Evolutionary conservation across 148 eudicot species (phyloP), one percentile per base, ranked within the genome.

Genomic region (Simmondsia chinensis): DNA sequence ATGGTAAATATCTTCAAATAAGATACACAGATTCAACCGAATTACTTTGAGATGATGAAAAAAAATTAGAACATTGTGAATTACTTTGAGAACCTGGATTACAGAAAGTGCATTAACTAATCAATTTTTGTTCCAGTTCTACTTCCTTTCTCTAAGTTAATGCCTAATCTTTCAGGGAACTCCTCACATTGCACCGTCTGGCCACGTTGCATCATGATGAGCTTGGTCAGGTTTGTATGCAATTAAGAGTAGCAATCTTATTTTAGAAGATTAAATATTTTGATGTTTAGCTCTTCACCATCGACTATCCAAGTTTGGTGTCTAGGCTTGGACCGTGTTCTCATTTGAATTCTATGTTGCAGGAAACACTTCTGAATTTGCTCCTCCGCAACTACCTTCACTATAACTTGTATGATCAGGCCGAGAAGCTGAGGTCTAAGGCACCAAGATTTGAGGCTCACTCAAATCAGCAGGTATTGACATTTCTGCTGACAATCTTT

Each of bases 361-460:
- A 89, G 95, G 97, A 89, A 74, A 81, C 97, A 53, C 94, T 89
- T 53, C 85, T 89, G 40, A 89, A 89, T 61, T 62, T 89, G 50
- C 66, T 89, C 29, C 87, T 89, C 34, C 87, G 97, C 64, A 89
- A 89, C 66, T 89, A 89, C 54, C 85, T 89, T 16, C 95, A 84
- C 36, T 89, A 81, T 70, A 84, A 89, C 71, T 71, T 89, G 54
- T 89, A 78, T 72, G 97, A 89, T 58, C 93, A 77, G 59, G 97
- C 97, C 16, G 97, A 89, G 70, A 89, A 89, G 64, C 63, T 89
- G 72, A 84, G 97, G 50, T 81, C 97, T 20, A 89, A 85, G 83
- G 95, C 97, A 38, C 97, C 97, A 26, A 87, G 93, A 61, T 89
- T 89, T 68, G 97, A 87, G 59, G 93, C 97, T 20, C 97, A 89